A percentile compares a stretch with the other conserved stretches of the same genome.
These are phyloP conservation scores for Mycena chlorophos DNA, from an alignment of 768 basidiomycete species.

Conservation along the genomic window DNA sequence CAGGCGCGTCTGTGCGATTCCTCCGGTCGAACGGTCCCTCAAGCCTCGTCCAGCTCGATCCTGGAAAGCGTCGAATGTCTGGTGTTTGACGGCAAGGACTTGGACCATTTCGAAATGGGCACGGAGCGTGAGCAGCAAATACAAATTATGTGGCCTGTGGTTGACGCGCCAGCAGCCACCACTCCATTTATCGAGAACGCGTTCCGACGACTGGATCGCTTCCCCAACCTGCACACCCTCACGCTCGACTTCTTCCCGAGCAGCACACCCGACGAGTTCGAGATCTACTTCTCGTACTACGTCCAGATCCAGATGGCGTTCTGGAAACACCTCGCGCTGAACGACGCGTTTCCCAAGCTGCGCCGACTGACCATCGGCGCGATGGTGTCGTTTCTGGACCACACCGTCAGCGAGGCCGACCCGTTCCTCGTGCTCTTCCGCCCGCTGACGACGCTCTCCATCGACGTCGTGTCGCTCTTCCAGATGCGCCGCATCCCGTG, in stretches of 20 bases:
- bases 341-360: slow-evolving; percentile 2
- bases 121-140: slow-evolving; percentile 4
- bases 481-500: not conserved
- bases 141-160: too few species aligned
- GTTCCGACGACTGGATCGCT: slow-evolving; percentile 5
- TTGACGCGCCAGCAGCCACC: slow-evolving; percentile 6
- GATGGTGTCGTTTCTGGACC: slow-evolving; percentile 4
- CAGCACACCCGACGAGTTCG: not conserved
- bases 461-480: not conserved
- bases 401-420: not conserved
- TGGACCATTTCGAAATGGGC: slow-evolving; percentile 14
- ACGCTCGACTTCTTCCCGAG: slow-evolving; percentile 5
- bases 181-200: not conserved
- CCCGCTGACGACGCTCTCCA: slow-evolving; percentile 5
- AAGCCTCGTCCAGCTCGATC: slow-evolving; percentile 1
- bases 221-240: slow-evolving; percentile 4
- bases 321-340: not conserved
- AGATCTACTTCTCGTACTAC: slow-evolving; percentile 9
- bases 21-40: not conserved
- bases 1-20: not conserved
- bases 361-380: not conserved
- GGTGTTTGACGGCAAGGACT: slow-evolving; percentile 2
- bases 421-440: slow-evolving; percentile 7
- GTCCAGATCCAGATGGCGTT: slow-evolving; percentile 4
- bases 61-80: slow-evolving; percentile 4